Evolutionary conservation across 768 basidiomycete species (phyloP).

Genomic region (Paxillus involutus): DNA sequence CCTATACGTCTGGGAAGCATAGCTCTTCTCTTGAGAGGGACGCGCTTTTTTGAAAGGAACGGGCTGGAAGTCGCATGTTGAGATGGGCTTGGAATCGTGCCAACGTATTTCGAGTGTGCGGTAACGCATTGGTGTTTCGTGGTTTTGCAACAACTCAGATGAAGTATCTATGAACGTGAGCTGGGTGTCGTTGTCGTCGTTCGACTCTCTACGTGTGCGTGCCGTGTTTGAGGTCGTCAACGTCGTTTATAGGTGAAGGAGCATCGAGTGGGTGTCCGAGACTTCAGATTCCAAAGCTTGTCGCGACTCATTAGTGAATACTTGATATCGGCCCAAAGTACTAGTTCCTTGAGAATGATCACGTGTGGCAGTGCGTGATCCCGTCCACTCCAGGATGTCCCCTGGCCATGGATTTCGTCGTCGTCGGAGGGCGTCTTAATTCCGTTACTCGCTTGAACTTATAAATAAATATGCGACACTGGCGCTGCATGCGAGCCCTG

Average conservation of each 20-base stretch:
- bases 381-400: too few relatives aligned
- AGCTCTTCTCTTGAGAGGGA: slow-evolving; percentile 55
- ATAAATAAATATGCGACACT: too few relatives aligned
- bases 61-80: slow-evolving; percentile 95
- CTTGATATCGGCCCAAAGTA: too few relatives aligned
- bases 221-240: not conserved
- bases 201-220: not conserved
- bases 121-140: slow-evolving; percentile 62
- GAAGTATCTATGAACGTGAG: not conserved
- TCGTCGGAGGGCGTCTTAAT: too few relatives aligned
- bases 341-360: too few relatives aligned
- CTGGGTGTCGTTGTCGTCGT: slow-evolving; percentile 6
- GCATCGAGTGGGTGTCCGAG: too few relatives aligned
- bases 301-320: not conserved
- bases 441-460: too few relatives aligned
- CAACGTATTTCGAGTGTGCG: slow-evolving; percentile 92
- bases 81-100: slow-evolving; percentile 96
- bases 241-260: slow-evolving; percentile 7
- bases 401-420: too few relatives aligned
- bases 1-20: slow-evolving; percentile 75
- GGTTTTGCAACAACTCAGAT: slow-evolving; percentile 1
- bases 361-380: too few relatives aligned
- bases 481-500: too few relatives aligned
- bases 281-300: not conserved
- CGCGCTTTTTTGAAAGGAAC: slow-evolving; percentile 79